A percentile compares a stretch with the other conserved stretches of the same genome.
Conservation (phyloP, 2,329 filamentous ascomycete genomes). For the Aureobasidium lini region DNA sequence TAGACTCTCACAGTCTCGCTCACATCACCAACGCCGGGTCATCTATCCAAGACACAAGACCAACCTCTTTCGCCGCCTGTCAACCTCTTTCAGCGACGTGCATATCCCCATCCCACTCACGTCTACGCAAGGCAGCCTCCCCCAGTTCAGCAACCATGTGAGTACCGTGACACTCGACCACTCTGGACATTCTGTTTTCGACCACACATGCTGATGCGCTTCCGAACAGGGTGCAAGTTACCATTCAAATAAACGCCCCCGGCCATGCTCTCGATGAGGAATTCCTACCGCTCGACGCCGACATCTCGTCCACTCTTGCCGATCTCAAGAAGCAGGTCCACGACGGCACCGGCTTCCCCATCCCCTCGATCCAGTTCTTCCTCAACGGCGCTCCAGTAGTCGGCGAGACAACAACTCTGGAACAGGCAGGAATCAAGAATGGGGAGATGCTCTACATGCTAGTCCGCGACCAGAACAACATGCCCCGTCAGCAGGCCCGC, state of each 20-base stretch:
- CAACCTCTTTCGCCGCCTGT: neutral
- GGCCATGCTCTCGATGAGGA: conserved; percentile 61
- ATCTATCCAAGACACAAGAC: neutral
- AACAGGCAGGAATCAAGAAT: conserved; percentile 72
- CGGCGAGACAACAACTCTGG: conserved; percentile 72
- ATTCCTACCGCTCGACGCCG: conserved; percentile 74
- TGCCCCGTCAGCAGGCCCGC: conserved; percentile 36
- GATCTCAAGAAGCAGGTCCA: conserved; percentile 84
- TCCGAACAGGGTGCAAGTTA: conserved; percentile 63
- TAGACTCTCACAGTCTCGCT: neutral
- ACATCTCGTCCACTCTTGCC: conserved; percentile 72
- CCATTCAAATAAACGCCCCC: conserved; percentile 73
- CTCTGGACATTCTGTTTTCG: neutral
- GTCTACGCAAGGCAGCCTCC: conserved; percentile 16
- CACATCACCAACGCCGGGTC: neutral
- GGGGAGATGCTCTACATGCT: conserved; percentile 90
- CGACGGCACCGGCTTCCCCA: conserved; percentile 69
- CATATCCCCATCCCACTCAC: conserved; percentile 13
- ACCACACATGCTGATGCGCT: neutral
- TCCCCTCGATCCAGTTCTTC: conserved; percentile 72
- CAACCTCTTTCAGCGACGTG: conserved; percentile 21
- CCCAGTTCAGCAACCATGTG: conserved; percentile 8
- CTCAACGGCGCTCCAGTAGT: conserved; percentile 78
- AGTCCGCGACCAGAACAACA: conserved; percentile 45
- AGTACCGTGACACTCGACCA: conserved; percentile 7